A percentile compares a stretch with the other conserved stretches of the same genome.
These are phyloP conservation scores for Fonsecaea erecta DNA, from an alignment of 2,329 filamentous ascomycete genomes.

Conservation along the genomic window DNA sequence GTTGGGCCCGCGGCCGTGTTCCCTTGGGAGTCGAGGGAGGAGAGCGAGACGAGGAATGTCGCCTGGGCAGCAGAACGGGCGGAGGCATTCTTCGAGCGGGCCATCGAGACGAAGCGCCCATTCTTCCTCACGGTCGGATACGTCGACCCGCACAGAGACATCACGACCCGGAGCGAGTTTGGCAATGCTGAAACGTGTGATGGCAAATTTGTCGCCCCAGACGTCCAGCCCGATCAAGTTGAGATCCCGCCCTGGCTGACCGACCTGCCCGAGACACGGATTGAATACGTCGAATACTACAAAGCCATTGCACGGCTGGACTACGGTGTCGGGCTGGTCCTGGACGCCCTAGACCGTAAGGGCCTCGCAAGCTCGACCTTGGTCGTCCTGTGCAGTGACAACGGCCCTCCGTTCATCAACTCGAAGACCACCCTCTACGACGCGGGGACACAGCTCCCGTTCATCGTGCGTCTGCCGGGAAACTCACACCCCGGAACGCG, in stretches of 20 bases:
- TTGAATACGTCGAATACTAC: conserved; percentile 53
- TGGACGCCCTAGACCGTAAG: conserved; percentile 43
- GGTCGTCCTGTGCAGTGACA: conserved; percentile 56
- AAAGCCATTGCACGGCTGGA: conserved; percentile 50
- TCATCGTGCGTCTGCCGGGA: conserved; percentile 48
- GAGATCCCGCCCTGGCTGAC: conserved; percentile 50
- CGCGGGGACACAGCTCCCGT: conserved; percentile 52
- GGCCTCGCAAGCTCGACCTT: conserved; percentile 48
- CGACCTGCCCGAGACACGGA: conserved; percentile 48
- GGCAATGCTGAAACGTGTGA: conserved; percentile 44
- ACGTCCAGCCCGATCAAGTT: conserved; percentile 44
- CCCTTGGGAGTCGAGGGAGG: conserved; percentile 49
- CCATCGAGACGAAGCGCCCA: conserved; percentile 41
- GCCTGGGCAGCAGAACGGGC: conserved; percentile 47
- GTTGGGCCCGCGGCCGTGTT: conserved; percentile 50
- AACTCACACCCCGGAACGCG: conserved; percentile 35
- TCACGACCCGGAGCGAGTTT: conserved; percentile 47
- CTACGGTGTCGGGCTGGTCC: conserved; percentile 49
- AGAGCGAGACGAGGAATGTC: conserved; percentile 53
- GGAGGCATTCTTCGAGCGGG: conserved; percentile 46
- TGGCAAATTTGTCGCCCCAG: conserved; percentile 28
- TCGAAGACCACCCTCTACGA: conserved; percentile 59
- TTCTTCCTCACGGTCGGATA: conserved; percentile 56
- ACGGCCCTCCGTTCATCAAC: conserved; percentile 57
- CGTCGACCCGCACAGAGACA: conserved; percentile 54